A percentile compares a stretch with the other conserved stretches of the same genome.
These are phyloP conservation scores for Prinsepia uniflora DNA, from an alignment of 306 rosid species.

Conservation along the genomic window DNA sequence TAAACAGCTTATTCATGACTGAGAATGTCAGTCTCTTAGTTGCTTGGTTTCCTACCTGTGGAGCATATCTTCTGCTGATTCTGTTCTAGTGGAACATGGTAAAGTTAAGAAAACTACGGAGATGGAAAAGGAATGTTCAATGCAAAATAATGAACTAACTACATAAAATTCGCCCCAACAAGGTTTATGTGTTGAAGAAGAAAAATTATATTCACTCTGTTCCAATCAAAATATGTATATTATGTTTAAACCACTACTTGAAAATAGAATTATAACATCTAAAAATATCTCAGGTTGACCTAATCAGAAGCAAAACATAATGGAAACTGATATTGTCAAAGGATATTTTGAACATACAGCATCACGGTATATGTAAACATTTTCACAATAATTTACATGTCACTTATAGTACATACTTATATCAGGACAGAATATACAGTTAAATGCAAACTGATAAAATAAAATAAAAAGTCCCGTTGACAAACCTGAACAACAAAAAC, in stretches of 20 bases:
- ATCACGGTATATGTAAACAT: background rate
- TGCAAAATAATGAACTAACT: background rate
- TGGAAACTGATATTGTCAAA: background rate
- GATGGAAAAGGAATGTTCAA: background rate
- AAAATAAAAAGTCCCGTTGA: background rate
- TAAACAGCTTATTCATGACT: too few relatives aligned
- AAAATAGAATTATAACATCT: background rate
- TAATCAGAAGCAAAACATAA: background rate
- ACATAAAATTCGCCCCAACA: background rate
- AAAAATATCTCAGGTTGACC: background rate
- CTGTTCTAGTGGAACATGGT: background rate
- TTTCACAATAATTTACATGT: background rate
- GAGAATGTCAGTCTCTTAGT: too few relatives aligned
- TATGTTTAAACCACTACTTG: background rate
- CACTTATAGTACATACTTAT: background rate
- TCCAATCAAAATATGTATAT: background rate
- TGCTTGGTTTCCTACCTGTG: too few relatives aligned
- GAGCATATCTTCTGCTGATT: too few relatives aligned
- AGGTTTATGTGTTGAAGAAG: background rate
- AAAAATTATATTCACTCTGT: background rate
- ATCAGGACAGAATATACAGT: background rate
- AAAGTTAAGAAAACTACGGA: background rate
- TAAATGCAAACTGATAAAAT: conserved; percentile 14
- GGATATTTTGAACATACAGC: background rate
- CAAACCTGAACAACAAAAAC: conserved; percentile 89